These are phyloP conservation scores for Simplicillium aogashimaense DNA, from an alignment of 2,329 filamentous ascomycete genomes.

Conservation along the genomic window DNA sequence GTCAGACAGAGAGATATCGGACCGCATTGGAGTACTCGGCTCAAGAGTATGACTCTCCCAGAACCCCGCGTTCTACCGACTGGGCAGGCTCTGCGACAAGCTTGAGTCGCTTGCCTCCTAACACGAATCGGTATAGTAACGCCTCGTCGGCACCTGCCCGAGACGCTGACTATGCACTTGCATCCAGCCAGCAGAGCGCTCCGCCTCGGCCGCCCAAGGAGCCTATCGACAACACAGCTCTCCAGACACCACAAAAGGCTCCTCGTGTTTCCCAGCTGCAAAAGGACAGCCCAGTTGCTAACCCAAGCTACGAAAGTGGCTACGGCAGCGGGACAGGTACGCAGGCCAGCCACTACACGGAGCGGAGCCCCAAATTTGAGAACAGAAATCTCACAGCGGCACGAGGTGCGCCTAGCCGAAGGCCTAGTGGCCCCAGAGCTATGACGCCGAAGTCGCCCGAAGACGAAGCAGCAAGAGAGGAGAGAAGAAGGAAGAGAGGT, in stretches of 20 bases:
- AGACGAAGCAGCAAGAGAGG: constrained; percentile 34
- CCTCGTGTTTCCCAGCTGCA: constrained; percentile 39
- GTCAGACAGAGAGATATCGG: constrained; percentile 65
- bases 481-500: constrained; percentile 49
- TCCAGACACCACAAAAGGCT: constrained; percentile 34
- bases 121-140: constrained; percentile 38
- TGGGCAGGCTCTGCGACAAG: constrained; percentile 54
- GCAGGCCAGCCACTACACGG: constrained; percentile 39
- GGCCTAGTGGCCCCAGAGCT: constrained; percentile 48
- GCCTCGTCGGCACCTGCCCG: constrained; percentile 23
- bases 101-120: constrained; percentile 39
- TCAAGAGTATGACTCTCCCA: constrained; percentile 52
- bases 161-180: constrained; percentile 33
- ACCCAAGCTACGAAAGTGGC: constrained; percentile 44
- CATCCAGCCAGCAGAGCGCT: constrained; percentile 29
- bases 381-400: constrained; percentile 47
- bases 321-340: constrained; percentile 39
- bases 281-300: constrained; percentile 46
- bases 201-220: constrained; percentile 56
- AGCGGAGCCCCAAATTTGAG: constrained; percentile 42
- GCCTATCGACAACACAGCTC: constrained; percentile 34
- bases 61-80: constrained; percentile 50
- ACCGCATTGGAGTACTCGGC: constrained; percentile 65
- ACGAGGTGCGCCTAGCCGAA: constrained; percentile 38
- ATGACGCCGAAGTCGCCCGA: constrained; percentile 49